Evolutionary conservation across 345 rosid genomes (phyloP), one percentile per base, ranked within the genome.

Genomic region (Conringia planisiliqua): DNA sequence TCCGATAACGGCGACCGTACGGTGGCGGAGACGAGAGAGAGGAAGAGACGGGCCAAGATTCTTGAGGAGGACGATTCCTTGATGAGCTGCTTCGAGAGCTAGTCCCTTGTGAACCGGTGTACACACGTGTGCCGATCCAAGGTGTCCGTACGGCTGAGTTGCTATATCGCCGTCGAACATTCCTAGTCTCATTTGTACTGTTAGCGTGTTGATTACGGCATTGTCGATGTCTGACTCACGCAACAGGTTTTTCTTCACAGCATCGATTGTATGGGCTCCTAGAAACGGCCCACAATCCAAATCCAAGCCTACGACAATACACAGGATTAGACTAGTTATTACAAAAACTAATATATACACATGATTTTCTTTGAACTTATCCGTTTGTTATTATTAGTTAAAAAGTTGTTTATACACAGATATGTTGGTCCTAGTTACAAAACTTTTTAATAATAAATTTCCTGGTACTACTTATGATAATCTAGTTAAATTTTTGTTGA

Each of bases 141-240:
- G 75, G 56, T 83, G 72, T 9, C 93, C 96, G 18, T 80, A 89
- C 0, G 84, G 85, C 8, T 85, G 86, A 7, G 83, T 17, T 2
- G 85, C 74, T 27, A 92, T 90, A 62, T 85, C 83, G 0, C 98
- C 98, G 8, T 95, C 89, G 63, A 87, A 90, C 86, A 89, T 88
- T 0, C 99, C 99, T 14, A 95, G 81, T 78, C 99, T 86, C 97
- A 95, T 95, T 78, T 90, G 94, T 54, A 92, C 89, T 6, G 90
- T 76, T 43, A 90, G 70, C 0, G 93, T 92, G 77, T 92, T 90
- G 18, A 52, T 29, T 24, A 95, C 80, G 32, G 97, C 96, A 47
- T 71, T 78, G 74, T 90, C 85, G 0, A 95, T 59, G 16, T 90
- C 88, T 8, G 84, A 67, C 69, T 87, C 92, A 7, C 55, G 80